phyloP scores from a whole-genome alignment of 108 stramenopile species.

The Nitzschia palea region DNA sequence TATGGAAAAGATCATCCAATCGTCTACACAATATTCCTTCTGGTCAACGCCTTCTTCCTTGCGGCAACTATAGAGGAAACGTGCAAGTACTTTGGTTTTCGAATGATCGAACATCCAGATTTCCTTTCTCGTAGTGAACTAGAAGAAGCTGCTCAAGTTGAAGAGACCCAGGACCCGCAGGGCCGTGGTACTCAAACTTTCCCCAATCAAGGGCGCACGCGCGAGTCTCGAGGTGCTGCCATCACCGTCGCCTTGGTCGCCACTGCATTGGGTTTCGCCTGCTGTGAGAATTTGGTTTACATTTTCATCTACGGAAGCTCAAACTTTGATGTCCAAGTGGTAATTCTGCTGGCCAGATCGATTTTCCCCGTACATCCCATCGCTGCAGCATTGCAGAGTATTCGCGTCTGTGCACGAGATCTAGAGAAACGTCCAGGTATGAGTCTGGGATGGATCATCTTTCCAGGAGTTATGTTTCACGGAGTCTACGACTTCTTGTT shows the following conservation, averaged over 20 bases:
- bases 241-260: conserved; percentile 85
- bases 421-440: conserved; percentile 52
- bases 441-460: conserved; percentile 53
- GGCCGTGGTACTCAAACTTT: conserved; percentile 3
- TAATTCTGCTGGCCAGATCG: conserved; percentile 64
- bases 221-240: conserved; percentile 42
- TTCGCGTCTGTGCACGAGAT: conserved; percentile 77
- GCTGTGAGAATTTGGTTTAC: conserved; percentile 84
- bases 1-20: conserved; percentile 61
- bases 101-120: conserved; percentile 86
- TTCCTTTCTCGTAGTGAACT: conserved; percentile 60
- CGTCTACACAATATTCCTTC: conserved; percentile 55
- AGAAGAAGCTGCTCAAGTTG: conserved; percentile 43
- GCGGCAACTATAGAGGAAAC: conserved; percentile 78
- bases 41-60: conserved; percentile 58
- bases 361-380: conserved; percentile 86
- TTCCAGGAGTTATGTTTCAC: conserved; percentile 79
- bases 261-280: conserved; percentile 77
- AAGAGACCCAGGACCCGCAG: conserved; percentile 32
- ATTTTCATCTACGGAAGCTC: conserved; percentile 76
- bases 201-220: conserved; percentile 25
- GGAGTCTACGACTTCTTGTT: conserved; percentile 81
- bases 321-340: conserved; percentile 47
- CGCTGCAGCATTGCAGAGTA: conserved; percentile 79
- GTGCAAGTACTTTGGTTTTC: conserved; percentile 82